Evolutionary conservation across 228 moss, liverwort and hornwort species (phyloP).

Genomic region (Sphagnum magellanicum): DNA sequence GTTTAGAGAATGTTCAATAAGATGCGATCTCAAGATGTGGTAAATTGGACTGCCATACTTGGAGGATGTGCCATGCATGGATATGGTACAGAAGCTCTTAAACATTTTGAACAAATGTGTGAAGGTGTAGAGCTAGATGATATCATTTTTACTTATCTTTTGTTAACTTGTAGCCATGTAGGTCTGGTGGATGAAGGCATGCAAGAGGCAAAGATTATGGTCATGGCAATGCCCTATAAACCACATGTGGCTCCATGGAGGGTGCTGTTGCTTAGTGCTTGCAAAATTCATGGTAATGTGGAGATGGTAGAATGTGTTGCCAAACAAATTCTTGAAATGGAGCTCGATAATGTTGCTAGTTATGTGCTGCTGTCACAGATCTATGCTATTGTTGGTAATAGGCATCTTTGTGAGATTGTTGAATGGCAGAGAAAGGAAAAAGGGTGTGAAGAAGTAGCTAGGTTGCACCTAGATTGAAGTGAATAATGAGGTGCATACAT

Average conservation of each 20-base stretch:
- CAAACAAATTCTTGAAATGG: background rate
- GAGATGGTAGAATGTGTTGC: conserved; percentile 2
- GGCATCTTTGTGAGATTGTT: background rate
- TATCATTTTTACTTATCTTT: background rate
- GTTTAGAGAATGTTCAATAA: too few relatives aligned
- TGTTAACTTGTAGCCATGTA: conserved; percentile 3
- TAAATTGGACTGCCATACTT: background rate
- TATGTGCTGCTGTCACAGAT: background rate
- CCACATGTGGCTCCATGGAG: background rate
- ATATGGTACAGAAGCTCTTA: background rate
- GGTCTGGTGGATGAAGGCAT: conserved; percentile 6
- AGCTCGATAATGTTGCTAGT: background rate
- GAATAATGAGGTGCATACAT: background rate
- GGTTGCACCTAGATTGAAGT: conserved; percentile 1
- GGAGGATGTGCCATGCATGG: background rate
- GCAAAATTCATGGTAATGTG: conserved; percentile 2
- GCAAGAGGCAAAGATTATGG: background rate
- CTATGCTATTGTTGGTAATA: background rate
- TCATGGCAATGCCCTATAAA: conserved; percentile 4
- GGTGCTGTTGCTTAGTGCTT: conserved; percentile 4
- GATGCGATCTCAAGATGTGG: too few relatives aligned
- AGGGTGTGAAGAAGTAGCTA: background rate
- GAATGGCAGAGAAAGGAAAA: background rate
- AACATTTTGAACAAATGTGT: background rate
- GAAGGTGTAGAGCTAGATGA: background rate